Percentiles rank a stretch among this genome's conserved stretches.
Evolutionary conservation across 1,284 basidiomycete species (phyloP).

Genomic region (Ustilago lituana): DNA sequence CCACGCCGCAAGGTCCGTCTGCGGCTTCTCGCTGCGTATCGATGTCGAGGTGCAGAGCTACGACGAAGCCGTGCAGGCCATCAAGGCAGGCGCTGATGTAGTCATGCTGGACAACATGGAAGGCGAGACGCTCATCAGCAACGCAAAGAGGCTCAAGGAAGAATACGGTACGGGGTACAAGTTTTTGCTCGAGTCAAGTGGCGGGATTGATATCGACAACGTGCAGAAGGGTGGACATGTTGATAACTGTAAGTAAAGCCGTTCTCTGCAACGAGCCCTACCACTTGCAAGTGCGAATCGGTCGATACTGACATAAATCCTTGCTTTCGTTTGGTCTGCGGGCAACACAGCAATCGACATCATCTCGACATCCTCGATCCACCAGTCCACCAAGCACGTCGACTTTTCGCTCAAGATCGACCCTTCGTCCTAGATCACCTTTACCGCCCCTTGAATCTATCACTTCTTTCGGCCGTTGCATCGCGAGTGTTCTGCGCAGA

Average conservation of each 20-base stretch:
- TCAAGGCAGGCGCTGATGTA: slow-evolving; percentile 93
- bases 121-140: slow-evolving; percentile 55
- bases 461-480: neutral
- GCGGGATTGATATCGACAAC: slow-evolving; percentile 62
- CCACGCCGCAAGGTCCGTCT: slow-evolving; percentile 82
- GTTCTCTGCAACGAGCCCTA: no score
- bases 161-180: slow-evolving; percentile 30
- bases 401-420: slow-evolving; percentile 66
- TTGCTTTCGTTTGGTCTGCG: neutral
- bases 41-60: slow-evolving; percentile 93
- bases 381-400: slow-evolving; percentile 66
- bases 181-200: slow-evolving; percentile 63
- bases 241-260: slow-evolving; percentile 32
- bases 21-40: slow-evolving; percentile 89
- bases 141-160: slow-evolving; percentile 50
- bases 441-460: neutral
- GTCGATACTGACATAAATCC: no score
- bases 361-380: slow-evolving; percentile 62
- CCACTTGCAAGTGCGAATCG: no score
- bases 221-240: slow-evolving; percentile 55
- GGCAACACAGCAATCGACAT: slow-evolving; percentile 58
- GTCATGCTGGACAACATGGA: slow-evolving; percentile 84
- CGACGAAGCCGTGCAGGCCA: slow-evolving; percentile 92
- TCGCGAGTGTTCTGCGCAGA: no score
- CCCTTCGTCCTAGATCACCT: slow-evolving; percentile 29